phyloP scores from a whole-genome alignment of 768 basidiomycete genomes.

The Pholiota conissans region DNA sequence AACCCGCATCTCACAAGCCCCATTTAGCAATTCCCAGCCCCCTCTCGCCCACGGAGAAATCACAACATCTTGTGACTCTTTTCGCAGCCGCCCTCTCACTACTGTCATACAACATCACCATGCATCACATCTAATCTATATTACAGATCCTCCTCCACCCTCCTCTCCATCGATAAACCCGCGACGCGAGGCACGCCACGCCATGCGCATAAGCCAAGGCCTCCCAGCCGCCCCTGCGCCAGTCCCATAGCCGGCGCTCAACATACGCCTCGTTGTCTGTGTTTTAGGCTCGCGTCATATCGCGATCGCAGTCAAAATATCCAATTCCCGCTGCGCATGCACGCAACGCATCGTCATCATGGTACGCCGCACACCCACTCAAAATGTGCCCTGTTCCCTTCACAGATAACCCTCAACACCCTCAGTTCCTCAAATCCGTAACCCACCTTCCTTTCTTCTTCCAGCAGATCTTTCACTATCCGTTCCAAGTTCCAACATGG shows the following conservation, averaged over 20 bases:
- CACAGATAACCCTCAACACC: background rate
- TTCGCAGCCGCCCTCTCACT: background rate
- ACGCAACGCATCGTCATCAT: too few relatives aligned
- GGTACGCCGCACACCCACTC: background rate
- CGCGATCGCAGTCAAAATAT: too few relatives aligned
- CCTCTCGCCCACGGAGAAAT: background rate
- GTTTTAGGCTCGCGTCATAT: background rate
- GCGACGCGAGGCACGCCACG: background rate
- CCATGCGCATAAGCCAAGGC: background rate
- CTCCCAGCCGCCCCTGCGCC: too few relatives aligned
- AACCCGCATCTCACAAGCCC: conserved; percentile 2
- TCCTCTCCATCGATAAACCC: background rate
- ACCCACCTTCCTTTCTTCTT: too few relatives aligned
- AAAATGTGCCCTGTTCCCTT: background rate
- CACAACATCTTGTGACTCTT: background rate
- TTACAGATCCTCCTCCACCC: background rate
- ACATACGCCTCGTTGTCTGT: background rate
- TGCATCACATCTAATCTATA: background rate
- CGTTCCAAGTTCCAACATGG: background rate
- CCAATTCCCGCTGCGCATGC: background rate
- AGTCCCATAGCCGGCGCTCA: too few relatives aligned
- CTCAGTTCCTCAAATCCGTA: too few relatives aligned
- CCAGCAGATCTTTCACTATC: background rate
- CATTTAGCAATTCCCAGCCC: conserved; percentile 1
- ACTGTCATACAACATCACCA: background rate